Percentiles rank a stretch among this genome's conserved stretches.
These are phyloP conservation scores for Boletus sensibilis DNA, from an alignment of 768 basidiomycete species.

Conservation along the genomic window DNA sequence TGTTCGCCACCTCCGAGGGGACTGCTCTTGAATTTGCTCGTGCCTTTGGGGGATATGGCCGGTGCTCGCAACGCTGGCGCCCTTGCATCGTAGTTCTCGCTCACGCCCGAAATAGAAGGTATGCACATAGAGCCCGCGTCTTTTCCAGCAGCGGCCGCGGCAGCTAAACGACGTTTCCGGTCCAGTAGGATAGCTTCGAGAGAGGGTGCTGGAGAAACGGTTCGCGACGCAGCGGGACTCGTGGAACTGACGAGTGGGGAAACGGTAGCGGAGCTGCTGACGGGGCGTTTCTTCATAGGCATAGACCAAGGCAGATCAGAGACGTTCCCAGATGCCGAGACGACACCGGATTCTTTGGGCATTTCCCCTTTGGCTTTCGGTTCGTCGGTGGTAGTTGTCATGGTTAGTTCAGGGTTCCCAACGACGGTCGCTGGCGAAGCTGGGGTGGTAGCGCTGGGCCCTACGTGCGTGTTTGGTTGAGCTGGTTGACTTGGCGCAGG, in stretches of 20 bases:
- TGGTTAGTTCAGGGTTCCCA: background rate
- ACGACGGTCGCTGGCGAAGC: background rate
- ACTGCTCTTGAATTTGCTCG: slow-evolving; percentile 69
- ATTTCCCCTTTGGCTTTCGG: slow-evolving; percentile 1
- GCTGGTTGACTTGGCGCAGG: slow-evolving; percentile 4
- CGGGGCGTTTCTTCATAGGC: slow-evolving; percentile 14
- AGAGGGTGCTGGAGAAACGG: slow-evolving; percentile 51
- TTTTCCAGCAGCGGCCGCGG: slow-evolving; percentile 21
- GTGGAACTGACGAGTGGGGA: slow-evolving; percentile 14
- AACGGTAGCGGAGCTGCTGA: slow-evolving; percentile 14
- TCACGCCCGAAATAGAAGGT: slow-evolving; percentile 6
- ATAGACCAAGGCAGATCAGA: background rate
- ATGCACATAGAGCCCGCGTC: slow-evolving; percentile 6
- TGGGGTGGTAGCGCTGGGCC: background rate
- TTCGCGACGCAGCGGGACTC: slow-evolving; percentile 28
- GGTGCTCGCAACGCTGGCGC: slow-evolving; percentile 9
- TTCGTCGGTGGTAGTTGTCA: background rate
- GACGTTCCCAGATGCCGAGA: background rate
- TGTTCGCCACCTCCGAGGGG: slow-evolving; percentile 52
- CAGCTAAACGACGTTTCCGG: slow-evolving; percentile 54
- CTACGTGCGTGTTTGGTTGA: background rate
- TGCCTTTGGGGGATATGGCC: slow-evolving; percentile 41
- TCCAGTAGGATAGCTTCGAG: slow-evolving; percentile 68
- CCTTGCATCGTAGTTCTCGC: slow-evolving; percentile 20
- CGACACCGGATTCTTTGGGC: background rate